phyloP scores from a whole-genome alignment of 805 yeast genomes.

The Ascoidea asiatica region DNA sequence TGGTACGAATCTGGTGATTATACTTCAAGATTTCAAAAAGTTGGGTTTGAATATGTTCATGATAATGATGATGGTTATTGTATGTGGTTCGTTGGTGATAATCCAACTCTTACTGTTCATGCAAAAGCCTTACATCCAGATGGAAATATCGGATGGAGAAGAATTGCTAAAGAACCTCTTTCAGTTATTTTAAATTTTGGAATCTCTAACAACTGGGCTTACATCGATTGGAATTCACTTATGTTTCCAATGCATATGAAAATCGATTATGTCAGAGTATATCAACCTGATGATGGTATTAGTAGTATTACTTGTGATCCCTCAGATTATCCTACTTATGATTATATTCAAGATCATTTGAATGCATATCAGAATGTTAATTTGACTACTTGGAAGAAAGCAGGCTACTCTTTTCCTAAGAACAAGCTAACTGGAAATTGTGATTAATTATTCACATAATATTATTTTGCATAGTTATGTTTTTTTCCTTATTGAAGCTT shows the following conservation, averaged over 20 bases:
- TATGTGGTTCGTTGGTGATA: conserved; percentile 76
- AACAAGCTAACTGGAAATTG: conserved; percentile 44
- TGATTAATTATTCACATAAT: conserved; percentile 2
- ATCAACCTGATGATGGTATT: conserved; percentile 60
- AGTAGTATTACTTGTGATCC: conserved; percentile 79
- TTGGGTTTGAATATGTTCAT: conserved; percentile 66
- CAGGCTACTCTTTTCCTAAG: conserved; percentile 63
- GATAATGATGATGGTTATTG: conserved; percentile 62
- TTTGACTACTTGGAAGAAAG: conserved; percentile 57
- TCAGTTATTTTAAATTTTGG: conserved; percentile 78
- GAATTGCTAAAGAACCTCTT: conserved; percentile 86
- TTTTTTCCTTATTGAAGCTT: neutral
- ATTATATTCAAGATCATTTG: conserved; percentile 61
- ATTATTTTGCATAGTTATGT: conserved; percentile 1
- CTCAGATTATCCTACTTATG: conserved; percentile 65
- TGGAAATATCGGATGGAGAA: conserved; percentile 81
- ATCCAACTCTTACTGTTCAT: conserved; percentile 62
- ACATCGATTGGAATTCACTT: conserved; percentile 78
- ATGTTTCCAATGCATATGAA: conserved; percentile 67
- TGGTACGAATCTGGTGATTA: conserved; percentile 66
- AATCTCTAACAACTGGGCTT: conserved; percentile 85
- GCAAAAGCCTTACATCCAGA: conserved; percentile 74
- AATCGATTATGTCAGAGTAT: conserved; percentile 80
- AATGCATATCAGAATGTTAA: conserved; percentile 60
- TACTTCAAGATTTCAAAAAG: conserved; percentile 46